These are phyloP conservation scores for Suillus alpinus DNA, from an alignment of 768 basidiomycete species.

Conservation along the genomic window DNA sequence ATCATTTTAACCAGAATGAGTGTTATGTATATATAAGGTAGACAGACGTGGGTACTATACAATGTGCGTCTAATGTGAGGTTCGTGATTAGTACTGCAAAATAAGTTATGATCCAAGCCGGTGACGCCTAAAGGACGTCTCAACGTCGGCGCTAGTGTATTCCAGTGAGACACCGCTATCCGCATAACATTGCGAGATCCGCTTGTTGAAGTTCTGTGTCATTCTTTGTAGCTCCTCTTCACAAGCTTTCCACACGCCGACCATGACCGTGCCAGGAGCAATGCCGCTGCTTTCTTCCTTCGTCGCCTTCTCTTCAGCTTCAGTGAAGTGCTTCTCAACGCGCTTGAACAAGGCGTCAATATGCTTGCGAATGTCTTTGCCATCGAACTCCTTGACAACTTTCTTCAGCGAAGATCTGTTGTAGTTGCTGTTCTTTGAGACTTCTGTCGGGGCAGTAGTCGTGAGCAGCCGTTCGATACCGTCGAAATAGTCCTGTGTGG, in stretches of 20 bases:
- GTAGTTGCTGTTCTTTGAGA: conserved; percentile 72
- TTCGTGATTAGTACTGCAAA: conserved; percentile 1
- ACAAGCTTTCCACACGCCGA: conserved; percentile 88
- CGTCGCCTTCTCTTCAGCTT: conserved; percentile 66
- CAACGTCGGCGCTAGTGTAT: conserved; percentile 71
- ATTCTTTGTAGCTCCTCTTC: conserved; percentile 79
- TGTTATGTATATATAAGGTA: neutral
- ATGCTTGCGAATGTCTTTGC: conserved; percentile 88
- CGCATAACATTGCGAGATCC: conserved; percentile 77
- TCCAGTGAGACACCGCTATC: conserved; percentile 73
- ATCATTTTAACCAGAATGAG: neutral
- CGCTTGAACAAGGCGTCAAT: conserved; percentile 85
- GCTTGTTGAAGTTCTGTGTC: conserved; percentile 62
- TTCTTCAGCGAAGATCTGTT: conserved; percentile 79
- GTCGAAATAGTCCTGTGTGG: conserved; percentile 85
- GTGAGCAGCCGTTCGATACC: conserved; percentile 85
- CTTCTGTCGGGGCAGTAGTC: conserved; percentile 73
- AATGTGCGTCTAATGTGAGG: conserved; percentile 1
- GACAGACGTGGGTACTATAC: conserved; percentile 2
- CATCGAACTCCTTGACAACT: conserved; percentile 77
- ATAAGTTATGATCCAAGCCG: conserved; percentile 27
- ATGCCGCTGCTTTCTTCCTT: conserved; percentile 53
- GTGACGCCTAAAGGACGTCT: conserved; percentile 73
- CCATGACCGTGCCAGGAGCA: conserved; percentile 63
- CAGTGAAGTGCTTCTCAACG: conserved; percentile 94